Evolutionary conservation across 73 alveolate species (phyloP).

Genomic region (Stentor coeruleus): DNA sequence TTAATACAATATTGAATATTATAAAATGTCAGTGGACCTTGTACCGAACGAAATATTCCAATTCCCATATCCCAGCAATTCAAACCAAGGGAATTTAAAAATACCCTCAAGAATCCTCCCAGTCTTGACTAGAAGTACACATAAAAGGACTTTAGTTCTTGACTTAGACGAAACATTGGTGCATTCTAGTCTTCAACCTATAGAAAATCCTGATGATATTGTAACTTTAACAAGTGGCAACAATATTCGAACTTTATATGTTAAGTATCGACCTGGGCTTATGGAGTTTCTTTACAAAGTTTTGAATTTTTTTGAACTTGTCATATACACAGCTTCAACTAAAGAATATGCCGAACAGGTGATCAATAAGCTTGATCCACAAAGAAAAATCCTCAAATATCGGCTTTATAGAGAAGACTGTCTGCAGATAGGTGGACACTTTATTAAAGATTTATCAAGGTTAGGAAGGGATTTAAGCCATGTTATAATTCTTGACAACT

Average conservation of each 20-base stretch:
- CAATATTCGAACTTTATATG: too few species aligned
- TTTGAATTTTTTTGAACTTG: slow-evolving; percentile 68
- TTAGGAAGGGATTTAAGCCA: slow-evolving; percentile 36
- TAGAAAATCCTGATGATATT: too few species aligned
- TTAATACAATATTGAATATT: too few species aligned
- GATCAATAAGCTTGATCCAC: slow-evolving; percentile 57
- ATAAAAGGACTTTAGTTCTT: slow-evolving; percentile 43
- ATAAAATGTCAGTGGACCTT: too few species aligned
- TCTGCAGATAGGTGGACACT: slow-evolving; percentile 33
- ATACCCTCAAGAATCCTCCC: too few species aligned
- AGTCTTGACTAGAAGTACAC: too few species aligned
- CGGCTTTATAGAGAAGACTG: slow-evolving; percentile 72
- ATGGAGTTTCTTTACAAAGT: slow-evolving; percentile 62
- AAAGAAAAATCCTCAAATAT: slow-evolving; percentile 27
- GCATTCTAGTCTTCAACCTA: too few species aligned
- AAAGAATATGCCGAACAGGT: slow-evolving; percentile 80
- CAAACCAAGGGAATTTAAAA: too few species aligned
- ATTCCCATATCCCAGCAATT: too few species aligned
- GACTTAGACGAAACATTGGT: slow-evolving; percentile 45
- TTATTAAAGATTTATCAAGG: slow-evolving; percentile 26
- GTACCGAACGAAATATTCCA: too few species aligned
- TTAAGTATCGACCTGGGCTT: too few species aligned
- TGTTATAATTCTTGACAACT: slow-evolving; percentile 42
- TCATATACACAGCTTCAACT: slow-evolving; percentile 83
- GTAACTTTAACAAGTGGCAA: too few species aligned